Evolutionary conservation across 2,329 filamentous ascomycete species (phyloP), one percentile per base, ranked within the genome.

Genomic region (Madurella fahalii): DNA sequence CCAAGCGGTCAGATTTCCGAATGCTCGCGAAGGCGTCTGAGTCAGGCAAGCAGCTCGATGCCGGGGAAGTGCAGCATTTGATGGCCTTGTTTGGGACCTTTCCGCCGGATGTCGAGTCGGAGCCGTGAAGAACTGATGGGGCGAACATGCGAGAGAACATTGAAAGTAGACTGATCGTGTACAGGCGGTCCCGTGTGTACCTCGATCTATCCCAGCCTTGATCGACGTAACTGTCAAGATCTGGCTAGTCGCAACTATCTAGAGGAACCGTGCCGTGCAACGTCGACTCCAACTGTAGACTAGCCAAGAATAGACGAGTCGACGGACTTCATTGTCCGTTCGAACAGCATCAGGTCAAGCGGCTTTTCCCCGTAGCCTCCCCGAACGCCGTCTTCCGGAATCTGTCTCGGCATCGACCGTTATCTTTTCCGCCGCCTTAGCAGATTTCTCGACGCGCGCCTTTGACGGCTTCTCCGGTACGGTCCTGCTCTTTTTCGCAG

Each of bases 11-110:
- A 71, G 68, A 71, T 55, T 71, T 71, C 49, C 64, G 69, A 7
- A 71, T 69, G 62, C 56, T 71, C 45, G 59, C 64, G 50, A 70
- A 71, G 59, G 61, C 61, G 5, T 61, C 61, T 1, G 55, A 59
- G 3, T 59, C 59, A 5, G 67, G 65, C 1, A 64, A 65, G 53
- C 61, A 64, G 50, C 56, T 71, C 11, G 57, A 58, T 0, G 49
- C 60, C 15, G 61, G 55, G 7, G 62, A 69, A 17, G 63, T 61
- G 2, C 45, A 66, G 59, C 68, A 71, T 48, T 50, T 71, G 40
- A 71, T 72, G 69, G 66, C 68, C 4, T 53, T 72, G 44, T 72
- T 72, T 58, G 69, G 67, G 2, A 71, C 69, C 0, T 71, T 70
- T 40, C 68, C 70, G 2, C 67, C 67, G 4, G 65, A 66, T 41